These are phyloP conservation scores for Calendula officinalis DNA, from an alignment of 129 eudicot species.

Conservation along the genomic window DNA sequence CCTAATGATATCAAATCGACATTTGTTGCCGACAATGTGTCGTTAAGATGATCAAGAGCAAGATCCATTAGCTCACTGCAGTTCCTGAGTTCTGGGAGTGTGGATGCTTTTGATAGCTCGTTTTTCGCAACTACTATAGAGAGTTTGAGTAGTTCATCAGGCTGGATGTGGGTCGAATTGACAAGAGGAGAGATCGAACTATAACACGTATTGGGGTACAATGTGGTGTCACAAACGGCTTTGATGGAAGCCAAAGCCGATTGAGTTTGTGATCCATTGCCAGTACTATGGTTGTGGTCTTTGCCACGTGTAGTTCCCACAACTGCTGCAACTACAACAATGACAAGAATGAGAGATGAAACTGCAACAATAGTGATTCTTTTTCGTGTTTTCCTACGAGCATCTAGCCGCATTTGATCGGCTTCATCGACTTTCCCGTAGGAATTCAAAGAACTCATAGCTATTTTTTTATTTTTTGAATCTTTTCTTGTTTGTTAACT, in stretches of 20 bases:
- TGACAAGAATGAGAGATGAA: slow-evolving; percentile 45
- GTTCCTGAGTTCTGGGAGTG: slow-evolving; percentile 34
- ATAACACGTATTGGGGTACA: slow-evolving; percentile 53
- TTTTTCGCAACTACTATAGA: slow-evolving; percentile 44
- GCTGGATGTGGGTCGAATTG: slow-evolving; percentile 38
- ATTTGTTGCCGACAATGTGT: slow-evolving; percentile 15
- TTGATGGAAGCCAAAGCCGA: slow-evolving; percentile 35
- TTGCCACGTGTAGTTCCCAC: slow-evolving; percentile 39
- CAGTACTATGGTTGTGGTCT: slow-evolving; percentile 3
- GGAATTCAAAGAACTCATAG: slow-evolving; percentile 43
- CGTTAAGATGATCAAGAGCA: slow-evolving; percentile 52
- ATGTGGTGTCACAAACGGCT: slow-evolving; percentile 48
- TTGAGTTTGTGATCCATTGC: slow-evolving; percentile 5
- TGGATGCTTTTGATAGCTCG: slow-evolving; percentile 38
- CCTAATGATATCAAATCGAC: slow-evolving; percentile 16
- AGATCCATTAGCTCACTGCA: slow-evolving; percentile 48
- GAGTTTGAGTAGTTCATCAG: slow-evolving; percentile 36
- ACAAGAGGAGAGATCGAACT: slow-evolving; percentile 35
- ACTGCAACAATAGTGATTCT: slow-evolving; percentile 36
- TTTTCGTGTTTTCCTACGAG: slow-evolving; percentile 38
- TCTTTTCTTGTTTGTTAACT: neutral
- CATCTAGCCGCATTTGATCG: slow-evolving; percentile 44
- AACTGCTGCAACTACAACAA: slow-evolving; percentile 44
- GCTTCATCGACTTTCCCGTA: slow-evolving; percentile 55
- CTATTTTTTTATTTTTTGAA: neutral